A percentile compares a stretch with the other conserved stretches of the same genome.
Evolutionary conservation across 352 stramenopile species (phyloP).

Genomic region (Nothophytophthora sp.): DNA sequence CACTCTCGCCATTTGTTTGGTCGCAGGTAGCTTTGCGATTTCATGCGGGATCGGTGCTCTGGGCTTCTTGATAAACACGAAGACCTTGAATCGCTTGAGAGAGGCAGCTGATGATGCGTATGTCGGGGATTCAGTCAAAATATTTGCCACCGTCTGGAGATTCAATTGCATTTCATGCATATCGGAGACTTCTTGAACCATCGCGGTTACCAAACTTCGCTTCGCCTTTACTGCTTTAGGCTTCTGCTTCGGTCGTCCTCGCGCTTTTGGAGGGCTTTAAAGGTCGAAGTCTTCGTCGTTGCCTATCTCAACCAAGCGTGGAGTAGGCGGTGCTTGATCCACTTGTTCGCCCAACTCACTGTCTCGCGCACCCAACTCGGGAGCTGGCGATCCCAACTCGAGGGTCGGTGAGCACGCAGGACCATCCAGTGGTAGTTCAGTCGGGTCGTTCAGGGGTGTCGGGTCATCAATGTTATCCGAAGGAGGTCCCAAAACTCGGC

Average conservation of each 20-base stretch:
- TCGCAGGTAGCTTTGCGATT: not conserved
- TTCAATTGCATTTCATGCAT: conserved; percentile 1
- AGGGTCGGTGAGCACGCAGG: too few relatives aligned
- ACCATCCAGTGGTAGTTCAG: too few relatives aligned
- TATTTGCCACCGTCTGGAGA: not conserved
- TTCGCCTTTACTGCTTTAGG: conserved; percentile 7
- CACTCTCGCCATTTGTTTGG: not conserved
- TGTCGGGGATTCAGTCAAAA: not conserved
- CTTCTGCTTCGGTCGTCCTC: conserved; percentile 7
- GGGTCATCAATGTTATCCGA: too few relatives aligned
- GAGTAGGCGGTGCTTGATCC: too few relatives aligned
- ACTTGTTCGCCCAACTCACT: too few relatives aligned
- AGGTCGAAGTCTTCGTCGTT: conserved; percentile 1
- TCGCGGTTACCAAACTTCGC: not conserved
- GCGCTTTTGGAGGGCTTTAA: not conserved
- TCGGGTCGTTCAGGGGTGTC: too few relatives aligned
- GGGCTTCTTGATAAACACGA: not conserved
- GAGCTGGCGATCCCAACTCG: too few relatives aligned
- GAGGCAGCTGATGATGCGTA: not conserved
- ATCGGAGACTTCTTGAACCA: conserved; percentile 7
- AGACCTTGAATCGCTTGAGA: not conserved
- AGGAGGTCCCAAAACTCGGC: too few relatives aligned
- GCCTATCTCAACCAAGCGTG: too few relatives aligned
- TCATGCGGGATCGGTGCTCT: conserved; percentile 1
- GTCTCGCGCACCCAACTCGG: conserved; percentile 6